These are phyloP conservation scores for Corylus avellana DNA, from an alignment of 306 rosid species.

Conservation along the genomic window DNA sequence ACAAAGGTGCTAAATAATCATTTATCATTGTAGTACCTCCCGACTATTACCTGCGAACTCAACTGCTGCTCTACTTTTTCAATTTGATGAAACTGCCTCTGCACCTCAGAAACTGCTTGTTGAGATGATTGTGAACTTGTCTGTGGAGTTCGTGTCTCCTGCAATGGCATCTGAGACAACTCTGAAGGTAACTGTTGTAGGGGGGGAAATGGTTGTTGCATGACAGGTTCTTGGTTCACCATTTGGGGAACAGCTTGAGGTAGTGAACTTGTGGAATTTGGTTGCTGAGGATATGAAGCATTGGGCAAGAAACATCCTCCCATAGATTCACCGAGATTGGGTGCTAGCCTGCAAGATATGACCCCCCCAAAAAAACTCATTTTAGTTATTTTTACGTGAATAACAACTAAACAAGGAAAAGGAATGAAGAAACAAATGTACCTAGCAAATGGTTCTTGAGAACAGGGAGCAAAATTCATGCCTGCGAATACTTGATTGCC, in stretches of 20 bases:
- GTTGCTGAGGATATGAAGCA: constrained; percentile 53
- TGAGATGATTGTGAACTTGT: constrained; percentile 45
- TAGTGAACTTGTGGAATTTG: constrained; percentile 46
- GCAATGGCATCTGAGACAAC: constrained; percentile 47
- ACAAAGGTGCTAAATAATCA: constrained; percentile 23
- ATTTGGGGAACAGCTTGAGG: constrained; percentile 47
- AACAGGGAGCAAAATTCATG: constrained; percentile 39
- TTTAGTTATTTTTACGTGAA: neutral
- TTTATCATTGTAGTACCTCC: constrained; percentile 29
- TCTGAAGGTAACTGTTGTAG: constrained; percentile 46
- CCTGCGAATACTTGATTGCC: constrained; percentile 37
- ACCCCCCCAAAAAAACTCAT: neutral
- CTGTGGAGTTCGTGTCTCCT: constrained; percentile 43
- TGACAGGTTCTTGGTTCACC: constrained; percentile 60
- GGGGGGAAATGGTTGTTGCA: constrained; percentile 54
- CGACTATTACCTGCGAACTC: constrained; percentile 59
- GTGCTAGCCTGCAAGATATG: constrained; percentile 50
- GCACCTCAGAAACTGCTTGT: constrained; percentile 45
- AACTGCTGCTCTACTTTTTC: constrained; percentile 58
- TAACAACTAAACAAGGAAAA: constrained; percentile 1
- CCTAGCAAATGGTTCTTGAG: constrained; percentile 65
- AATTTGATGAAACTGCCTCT: constrained; percentile 46
- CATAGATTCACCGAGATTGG: constrained; percentile 47
- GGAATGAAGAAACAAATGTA: constrained; percentile 27
- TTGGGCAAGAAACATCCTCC: constrained; percentile 49